Conservation (phyloP, 1,284 basidiomycete genomes). For the Naganishia albida region DNA sequence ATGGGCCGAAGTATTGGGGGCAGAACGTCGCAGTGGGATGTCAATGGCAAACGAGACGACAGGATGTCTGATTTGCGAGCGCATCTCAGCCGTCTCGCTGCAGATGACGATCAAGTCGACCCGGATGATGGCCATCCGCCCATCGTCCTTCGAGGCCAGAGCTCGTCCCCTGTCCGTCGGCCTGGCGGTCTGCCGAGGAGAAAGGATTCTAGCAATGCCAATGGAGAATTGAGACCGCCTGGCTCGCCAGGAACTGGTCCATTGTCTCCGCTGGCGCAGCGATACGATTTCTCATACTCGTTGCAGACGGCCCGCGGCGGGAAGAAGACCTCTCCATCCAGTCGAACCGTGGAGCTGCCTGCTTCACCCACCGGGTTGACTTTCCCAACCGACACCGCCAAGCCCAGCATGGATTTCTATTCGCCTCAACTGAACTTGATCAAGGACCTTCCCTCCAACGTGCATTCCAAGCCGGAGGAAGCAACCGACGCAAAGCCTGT, state of each 20-base stretch:
- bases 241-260: constrained; percentile 11
- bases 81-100: constrained; percentile 57
- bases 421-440: constrained; percentile 42
- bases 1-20: constrained; percentile 45
- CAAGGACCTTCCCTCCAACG: constrained; percentile 21
- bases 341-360: constrained; percentile 34
- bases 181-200: constrained; percentile 22
- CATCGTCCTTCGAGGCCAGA: constrained; percentile 15
- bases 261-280: constrained; percentile 42
- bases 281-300: constrained; percentile 60
- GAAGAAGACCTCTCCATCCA: constrained; percentile 40
- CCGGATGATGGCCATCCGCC: constrained; percentile 23
- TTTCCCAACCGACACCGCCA: constrained; percentile 16
- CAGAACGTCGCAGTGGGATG: constrained; percentile 50
- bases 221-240: constrained; percentile 14
- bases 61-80: constrained; percentile 55
- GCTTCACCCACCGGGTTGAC: constrained; percentile 43
- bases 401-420: constrained; percentile 46
- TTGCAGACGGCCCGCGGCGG: constrained; percentile 53
- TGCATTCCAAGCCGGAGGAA: not conserved
- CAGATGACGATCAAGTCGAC: constrained; percentile 55
- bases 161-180: constrained; percentile 11
- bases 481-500: not conserved
- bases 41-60: constrained; percentile 49
- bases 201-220: constrained; percentile 6